Evolutionary conservation across 345 rosid species (phyloP).

Genomic region (Populus tremula): DNA sequence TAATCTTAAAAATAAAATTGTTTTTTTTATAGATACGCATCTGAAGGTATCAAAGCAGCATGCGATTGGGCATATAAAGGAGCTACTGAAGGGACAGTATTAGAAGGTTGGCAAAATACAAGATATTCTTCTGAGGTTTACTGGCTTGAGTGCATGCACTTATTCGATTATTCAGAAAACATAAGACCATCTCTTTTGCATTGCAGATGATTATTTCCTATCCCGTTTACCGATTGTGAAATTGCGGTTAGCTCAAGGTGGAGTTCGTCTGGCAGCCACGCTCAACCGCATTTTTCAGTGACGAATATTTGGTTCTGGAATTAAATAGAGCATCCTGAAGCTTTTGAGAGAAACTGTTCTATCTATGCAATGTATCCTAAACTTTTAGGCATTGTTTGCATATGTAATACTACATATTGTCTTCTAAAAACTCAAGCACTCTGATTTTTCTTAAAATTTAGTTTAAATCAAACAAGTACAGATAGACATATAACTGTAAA

Average conservation of each 20-base stretch:
- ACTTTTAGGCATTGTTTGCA: not conserved
- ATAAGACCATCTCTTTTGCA: constrained; percentile 21
- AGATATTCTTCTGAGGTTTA: not conserved
- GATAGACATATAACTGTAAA: not conserved
- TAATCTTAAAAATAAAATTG: not conserved
- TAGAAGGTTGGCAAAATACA: constrained; percentile 46
- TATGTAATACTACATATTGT: not conserved
- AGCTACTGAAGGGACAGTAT: constrained; percentile 47
- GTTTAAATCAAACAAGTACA: not conserved
- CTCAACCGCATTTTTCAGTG: constrained; percentile 64
- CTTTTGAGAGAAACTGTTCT: not conserved
- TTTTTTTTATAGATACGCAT: constrained; percentile 54
- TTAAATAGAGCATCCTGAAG: not conserved
- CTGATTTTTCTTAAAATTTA: not conserved
- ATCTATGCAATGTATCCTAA: not conserved
- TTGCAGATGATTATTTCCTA: constrained; percentile 68
- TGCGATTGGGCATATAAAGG: constrained; percentile 92
- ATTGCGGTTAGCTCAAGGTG: constrained; percentile 77
- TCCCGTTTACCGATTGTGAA: constrained; percentile 65
- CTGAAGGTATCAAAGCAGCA: constrained; percentile 76
- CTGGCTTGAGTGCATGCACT: not conserved
- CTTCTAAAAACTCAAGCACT: not conserved
- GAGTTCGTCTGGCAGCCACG: constrained; percentile 78
- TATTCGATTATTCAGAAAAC: not conserved
- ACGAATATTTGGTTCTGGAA: not conserved